These are phyloP conservation scores for Populus hybrid DNA, from an alignment of 441 rosid genomes.

Conservation along the genomic window DNA sequence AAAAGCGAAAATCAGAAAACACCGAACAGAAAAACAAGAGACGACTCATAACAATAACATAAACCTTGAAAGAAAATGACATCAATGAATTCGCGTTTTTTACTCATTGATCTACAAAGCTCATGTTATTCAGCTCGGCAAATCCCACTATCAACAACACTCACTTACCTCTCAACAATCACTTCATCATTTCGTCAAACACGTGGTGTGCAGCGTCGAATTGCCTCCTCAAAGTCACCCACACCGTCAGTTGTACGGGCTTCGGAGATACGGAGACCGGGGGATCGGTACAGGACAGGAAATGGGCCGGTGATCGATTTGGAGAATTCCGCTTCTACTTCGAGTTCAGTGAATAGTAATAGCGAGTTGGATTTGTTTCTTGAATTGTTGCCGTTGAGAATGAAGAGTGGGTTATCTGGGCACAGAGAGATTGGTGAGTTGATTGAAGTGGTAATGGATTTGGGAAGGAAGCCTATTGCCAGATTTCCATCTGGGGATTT, in stretches of 20 bases:
- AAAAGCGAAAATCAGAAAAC: not conserved
- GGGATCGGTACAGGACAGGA: constrained; percentile 40
- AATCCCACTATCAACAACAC: constrained; percentile 42
- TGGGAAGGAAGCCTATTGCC: constrained; percentile 86
- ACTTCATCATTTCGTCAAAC: constrained; percentile 65
- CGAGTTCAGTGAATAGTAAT: constrained; percentile 25
- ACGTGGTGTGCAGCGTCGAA: constrained; percentile 41
- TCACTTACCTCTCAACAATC: constrained; percentile 38
- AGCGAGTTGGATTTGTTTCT: constrained; percentile 68
- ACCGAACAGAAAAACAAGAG: not conserved
- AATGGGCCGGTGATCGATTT: constrained; percentile 36
- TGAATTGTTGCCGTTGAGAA: constrained; percentile 61
- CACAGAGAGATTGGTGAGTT: constrained; percentile 58
- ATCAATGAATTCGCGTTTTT: constrained; percentile 53
- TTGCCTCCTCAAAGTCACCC: constrained; percentile 39
- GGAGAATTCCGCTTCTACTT: constrained; percentile 29
- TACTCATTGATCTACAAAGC: constrained; percentile 66
- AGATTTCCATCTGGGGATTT: constrained; percentile 98
- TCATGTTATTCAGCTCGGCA: constrained; percentile 59
- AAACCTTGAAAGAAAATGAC: constrained; percentile 30
- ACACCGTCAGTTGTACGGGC: constrained; percentile 32
- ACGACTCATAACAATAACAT: not conserved
- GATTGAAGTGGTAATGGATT: constrained; percentile 91
- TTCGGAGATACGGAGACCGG: constrained; percentile 56
- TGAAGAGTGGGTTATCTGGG: constrained; percentile 51